Conservation (phyloP, 495 filamentous ascomycete species). For the Aspergillus sparsus region DNA sequence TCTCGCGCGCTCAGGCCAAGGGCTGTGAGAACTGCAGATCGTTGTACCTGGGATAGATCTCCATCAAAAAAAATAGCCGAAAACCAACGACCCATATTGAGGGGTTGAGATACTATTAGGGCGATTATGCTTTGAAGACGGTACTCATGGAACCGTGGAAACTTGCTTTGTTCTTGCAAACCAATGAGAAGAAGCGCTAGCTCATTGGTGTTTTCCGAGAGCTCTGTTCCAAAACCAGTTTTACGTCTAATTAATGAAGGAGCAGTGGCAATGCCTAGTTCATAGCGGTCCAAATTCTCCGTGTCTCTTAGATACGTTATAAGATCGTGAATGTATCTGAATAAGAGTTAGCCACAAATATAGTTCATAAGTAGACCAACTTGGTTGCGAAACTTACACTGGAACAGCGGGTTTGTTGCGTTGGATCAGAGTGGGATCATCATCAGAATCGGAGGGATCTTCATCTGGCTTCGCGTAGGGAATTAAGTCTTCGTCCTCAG, state of each 20-base stretch:
- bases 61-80: slow-evolving; percentile 84
- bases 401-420: slow-evolving; percentile 82
- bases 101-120: slow-evolving; percentile 71
- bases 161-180: slow-evolving; percentile 69
- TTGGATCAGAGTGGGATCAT: slow-evolving; percentile 83
- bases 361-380: background rate
- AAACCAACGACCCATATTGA: slow-evolving; percentile 80
- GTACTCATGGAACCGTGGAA: slow-evolving; percentile 66
- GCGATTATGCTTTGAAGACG: slow-evolving; percentile 84
- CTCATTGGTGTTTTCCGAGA: slow-evolving; percentile 79
- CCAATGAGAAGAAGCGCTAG: slow-evolving; percentile 74
- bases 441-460: slow-evolving; percentile 87
- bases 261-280: slow-evolving; percentile 74
- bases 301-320: slow-evolving; percentile 74
- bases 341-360: slow-evolving; percentile 3
- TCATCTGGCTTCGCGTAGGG: slow-evolving; percentile 90
- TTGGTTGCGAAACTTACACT: slow-evolving; percentile 54
- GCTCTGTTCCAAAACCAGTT: slow-evolving; percentile 81
- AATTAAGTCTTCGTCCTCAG: slow-evolving; percentile 71
- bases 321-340: slow-evolving; percentile 82
- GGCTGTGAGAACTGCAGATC: slow-evolving; percentile 75
- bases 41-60: slow-evolving; percentile 83
- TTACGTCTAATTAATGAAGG: slow-evolving; percentile 85
- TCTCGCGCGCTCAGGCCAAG: slow-evolving; percentile 86
- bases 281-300: slow-evolving; percentile 81